Evolutionary conservation across 495 filamentous ascomycete species (phyloP), one percentile per base, ranked within the genome.

Genomic region (Neurospora sublineolata): DNA sequence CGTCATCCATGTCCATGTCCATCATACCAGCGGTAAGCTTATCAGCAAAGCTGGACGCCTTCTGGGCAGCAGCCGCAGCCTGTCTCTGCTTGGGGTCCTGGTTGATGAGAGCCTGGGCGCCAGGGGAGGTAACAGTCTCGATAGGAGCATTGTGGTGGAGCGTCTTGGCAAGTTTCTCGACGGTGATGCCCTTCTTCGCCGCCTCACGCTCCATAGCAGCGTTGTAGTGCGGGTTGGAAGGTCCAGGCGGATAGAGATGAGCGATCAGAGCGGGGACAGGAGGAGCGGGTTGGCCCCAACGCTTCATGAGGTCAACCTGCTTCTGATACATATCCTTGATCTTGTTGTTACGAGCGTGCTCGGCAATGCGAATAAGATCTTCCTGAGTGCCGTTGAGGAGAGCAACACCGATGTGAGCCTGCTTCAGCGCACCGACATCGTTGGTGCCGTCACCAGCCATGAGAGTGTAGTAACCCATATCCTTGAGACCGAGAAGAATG

Each of bases 361-460:
- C 94, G 16, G 91, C 89, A 73, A 99, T 99, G 76, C 89, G 91
- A 67, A 90, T 90, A 44, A 99, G 85, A 78, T 97, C 95, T 3
- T 97, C 91, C 77, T 89, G 90, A 2, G 95, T 94, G 38, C 95
- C 95, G 79, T 99, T 99, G 72, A 99, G 87, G 41, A 99, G 89
- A 14, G 95, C 95, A 74, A 98, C 92, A 77, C 95, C 95, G 71
- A 99, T 91, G 76, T 99, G 96, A 33, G 95, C 96, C 84, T 99
- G 95, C 86, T 99, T 99, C 78, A 99, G 83, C 39, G 95, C 95
- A 52, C 95, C 95, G 68, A 99, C 95, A 79, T 99, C 95, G 78
- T 99, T 99, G 68, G 95, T 99, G 73, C 95, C 95, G 77, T 99
- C 95, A 78, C 95, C 95, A 74, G 94, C 97, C 95, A 99, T 99